A percentile compares a stretch with the other conserved stretches of the same genome.
Conservation (phyloP, 495 filamentous ascomycete species). For the Cudoniella acicularis region DNA sequence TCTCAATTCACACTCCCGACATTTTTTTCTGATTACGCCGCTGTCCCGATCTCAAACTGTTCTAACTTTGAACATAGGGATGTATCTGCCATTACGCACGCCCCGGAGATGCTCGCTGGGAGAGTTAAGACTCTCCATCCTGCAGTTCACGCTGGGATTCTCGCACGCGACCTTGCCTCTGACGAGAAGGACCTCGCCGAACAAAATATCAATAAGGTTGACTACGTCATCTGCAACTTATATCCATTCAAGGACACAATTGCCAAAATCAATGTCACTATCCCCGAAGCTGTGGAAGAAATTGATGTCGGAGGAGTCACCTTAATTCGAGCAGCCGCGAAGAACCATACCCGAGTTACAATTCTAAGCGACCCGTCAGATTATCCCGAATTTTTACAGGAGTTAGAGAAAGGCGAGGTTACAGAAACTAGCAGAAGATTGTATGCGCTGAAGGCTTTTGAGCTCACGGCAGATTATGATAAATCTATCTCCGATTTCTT, state of each 20-base stretch:
- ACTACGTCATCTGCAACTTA: slow-evolving; percentile 97
- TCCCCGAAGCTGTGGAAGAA: slow-evolving; percentile 95
- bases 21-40: neutral
- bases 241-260: slow-evolving; percentile 99
- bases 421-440: slow-evolving; percentile 74
- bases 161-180: slow-evolving; percentile 84
- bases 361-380: slow-evolving; percentile 91
- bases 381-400: slow-evolving; percentile 89
- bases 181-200: slow-evolving; percentile 96
- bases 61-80: slow-evolving; percentile 56
- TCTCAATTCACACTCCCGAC: neutral
- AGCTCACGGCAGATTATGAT: slow-evolving; percentile 98
- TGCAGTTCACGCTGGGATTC: slow-evolving; percentile 87
- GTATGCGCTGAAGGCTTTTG: slow-evolving; percentile 94
- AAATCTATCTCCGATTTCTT: slow-evolving; percentile 93
- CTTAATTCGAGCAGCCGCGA: slow-evolving; percentile 90
- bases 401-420: slow-evolving; percentile 83
- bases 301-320: slow-evolving; percentile 98
- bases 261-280: slow-evolving; percentile 92
- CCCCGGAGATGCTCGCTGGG: slow-evolving; percentile 96
- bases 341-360: slow-evolving; percentile 93
- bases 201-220: slow-evolving; percentile 95
- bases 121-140: slow-evolving; percentile 97
- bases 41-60: too few species aligned
- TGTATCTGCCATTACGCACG: slow-evolving; percentile 93